A percentile compares a stretch with the other conserved stretches of the same genome.
These are phyloP conservation scores for Diaporthe velutina DNA, from an alignment of 2,329 filamentous ascomycete genomes.

Conservation along the genomic window DNA sequence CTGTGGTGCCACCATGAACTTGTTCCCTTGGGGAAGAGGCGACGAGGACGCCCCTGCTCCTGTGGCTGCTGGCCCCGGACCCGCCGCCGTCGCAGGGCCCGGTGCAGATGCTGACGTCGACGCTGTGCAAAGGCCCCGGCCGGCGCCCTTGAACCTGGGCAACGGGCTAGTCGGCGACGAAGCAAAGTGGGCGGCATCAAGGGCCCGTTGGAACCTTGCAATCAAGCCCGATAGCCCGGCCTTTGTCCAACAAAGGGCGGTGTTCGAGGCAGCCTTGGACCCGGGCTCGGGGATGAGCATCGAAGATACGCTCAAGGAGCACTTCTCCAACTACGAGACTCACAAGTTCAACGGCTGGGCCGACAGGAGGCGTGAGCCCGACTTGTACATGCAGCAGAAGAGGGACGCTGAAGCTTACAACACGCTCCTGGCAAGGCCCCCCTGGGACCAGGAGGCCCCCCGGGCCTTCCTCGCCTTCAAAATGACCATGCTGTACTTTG, in stretches of 20 bases:
- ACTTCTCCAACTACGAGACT: slow-evolving; percentile 30
- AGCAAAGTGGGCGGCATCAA: slow-evolving; percentile 28
- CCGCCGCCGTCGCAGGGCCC: not conserved
- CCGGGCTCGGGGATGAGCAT: slow-evolving; percentile 8
- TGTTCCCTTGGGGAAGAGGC: not conserved
- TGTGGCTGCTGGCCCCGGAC: not conserved
- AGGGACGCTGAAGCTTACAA: slow-evolving; percentile 14
- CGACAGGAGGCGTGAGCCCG: slow-evolving; percentile 22
- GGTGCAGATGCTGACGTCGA: not conserved
- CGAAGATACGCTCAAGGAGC: slow-evolving; percentile 20
- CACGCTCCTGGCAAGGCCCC: not conserved
- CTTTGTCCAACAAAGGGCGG: not conserved
- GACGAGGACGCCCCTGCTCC: not conserved
- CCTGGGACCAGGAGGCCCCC: slow-evolving; percentile 5
- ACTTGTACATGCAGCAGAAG: slow-evolving; percentile 20
- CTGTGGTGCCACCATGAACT: slow-evolving; percentile 16
- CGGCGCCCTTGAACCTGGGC: not conserved
- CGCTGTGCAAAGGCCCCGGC: not conserved
- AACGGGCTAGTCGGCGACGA: not conserved
- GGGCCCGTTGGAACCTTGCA: slow-evolving; percentile 16
- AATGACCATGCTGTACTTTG: slow-evolving; percentile 61
- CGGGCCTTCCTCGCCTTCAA: slow-evolving; percentile 51
- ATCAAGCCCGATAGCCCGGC: slow-evolving; percentile 12
- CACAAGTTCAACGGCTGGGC: slow-evolving; percentile 34
- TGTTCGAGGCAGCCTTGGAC: slow-evolving; percentile 17